These are phyloP conservation scores for Trichoderma orchidacearum DNA, from an alignment of 495 filamentous ascomycete species.

Conservation along the genomic window DNA sequence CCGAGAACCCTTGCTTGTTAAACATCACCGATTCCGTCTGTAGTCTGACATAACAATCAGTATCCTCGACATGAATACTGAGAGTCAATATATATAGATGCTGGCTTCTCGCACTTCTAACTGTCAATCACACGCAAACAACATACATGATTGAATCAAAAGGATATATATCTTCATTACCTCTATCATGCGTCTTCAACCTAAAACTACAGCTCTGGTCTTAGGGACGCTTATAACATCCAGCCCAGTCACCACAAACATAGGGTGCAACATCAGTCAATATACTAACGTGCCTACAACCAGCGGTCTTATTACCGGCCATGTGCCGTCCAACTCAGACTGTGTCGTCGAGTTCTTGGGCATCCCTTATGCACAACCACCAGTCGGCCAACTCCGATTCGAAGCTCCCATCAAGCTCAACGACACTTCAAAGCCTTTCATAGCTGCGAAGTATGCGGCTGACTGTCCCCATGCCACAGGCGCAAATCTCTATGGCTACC, in stretches of 20 bases:
- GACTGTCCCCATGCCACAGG: constrained; percentile 12
- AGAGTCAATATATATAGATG: not conserved
- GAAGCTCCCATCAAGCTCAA: constrained; percentile 9
- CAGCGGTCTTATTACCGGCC: not conserved
- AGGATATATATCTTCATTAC: not conserved
- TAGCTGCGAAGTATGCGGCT: constrained; percentile 6
- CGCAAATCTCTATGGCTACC: constrained; percentile 1
- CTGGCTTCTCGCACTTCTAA: not conserved
- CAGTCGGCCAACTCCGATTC: constrained; percentile 34
- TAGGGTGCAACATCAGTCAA: not conserved
- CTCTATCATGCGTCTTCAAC: not conserved
- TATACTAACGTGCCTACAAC: not conserved
- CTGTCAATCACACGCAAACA: not conserved
- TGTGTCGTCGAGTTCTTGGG: constrained; percentile 32
- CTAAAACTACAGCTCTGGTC: not conserved
- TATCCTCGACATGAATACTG: not conserved
- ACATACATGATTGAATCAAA: not conserved
- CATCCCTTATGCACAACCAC: constrained; percentile 40
- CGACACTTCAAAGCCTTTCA: constrained; percentile 4
- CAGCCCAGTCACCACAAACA: not conserved
- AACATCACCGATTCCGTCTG: not conserved
- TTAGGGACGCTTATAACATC: not conserved
- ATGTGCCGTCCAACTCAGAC: not conserved
- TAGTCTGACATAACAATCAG: not conserved
- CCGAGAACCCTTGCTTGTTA: not conserved